phyloP scores from a whole-genome alignment of 371 early-diverging fungal species.

The Capniomyces stellatus region DNA sequence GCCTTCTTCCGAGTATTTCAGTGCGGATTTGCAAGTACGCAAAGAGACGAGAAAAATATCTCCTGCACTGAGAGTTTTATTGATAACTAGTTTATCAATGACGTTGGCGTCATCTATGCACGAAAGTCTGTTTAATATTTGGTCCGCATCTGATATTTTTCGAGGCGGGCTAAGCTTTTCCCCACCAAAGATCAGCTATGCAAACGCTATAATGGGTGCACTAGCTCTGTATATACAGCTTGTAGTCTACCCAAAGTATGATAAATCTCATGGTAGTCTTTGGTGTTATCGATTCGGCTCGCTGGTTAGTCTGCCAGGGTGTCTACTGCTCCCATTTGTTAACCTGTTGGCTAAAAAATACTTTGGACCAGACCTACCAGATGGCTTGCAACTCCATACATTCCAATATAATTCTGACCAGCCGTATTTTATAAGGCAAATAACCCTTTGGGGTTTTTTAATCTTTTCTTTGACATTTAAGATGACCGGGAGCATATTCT shows the following conservation, averaged over 20 bases:
- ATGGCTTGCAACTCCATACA: neutral
- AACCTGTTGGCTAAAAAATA: neutral
- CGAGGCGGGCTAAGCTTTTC: constrained; percentile 42
- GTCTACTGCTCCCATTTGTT: constrained; percentile 24
- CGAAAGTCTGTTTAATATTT: constrained; percentile 54
- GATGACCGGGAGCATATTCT: neutral
- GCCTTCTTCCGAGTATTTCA: no score
- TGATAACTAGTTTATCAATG: constrained; percentile 19
- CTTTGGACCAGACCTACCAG: neutral
- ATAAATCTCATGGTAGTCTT: constrained; percentile 27
- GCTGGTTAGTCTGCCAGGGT: constrained; percentile 22
- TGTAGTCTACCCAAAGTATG: constrained; percentile 31
- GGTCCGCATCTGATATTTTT: constrained; percentile 29
- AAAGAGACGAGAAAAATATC: no score
- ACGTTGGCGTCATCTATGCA: constrained; percentile 51
- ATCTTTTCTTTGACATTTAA: neutral
- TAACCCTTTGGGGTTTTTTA: neutral
- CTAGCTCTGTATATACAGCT: constrained; percentile 35
- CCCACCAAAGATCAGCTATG: constrained; percentile 33
- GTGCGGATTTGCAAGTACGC: no score
- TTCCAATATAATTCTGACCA: neutral
- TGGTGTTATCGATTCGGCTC: constrained; percentile 30
- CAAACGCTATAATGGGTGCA: constrained; percentile 34
- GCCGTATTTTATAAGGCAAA: neutral
- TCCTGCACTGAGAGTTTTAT: constrained; percentile 1